These are phyloP conservation scores for Mycena pura DNA, from an alignment of 768 basidiomycete genomes.

Conservation along the genomic window DNA sequence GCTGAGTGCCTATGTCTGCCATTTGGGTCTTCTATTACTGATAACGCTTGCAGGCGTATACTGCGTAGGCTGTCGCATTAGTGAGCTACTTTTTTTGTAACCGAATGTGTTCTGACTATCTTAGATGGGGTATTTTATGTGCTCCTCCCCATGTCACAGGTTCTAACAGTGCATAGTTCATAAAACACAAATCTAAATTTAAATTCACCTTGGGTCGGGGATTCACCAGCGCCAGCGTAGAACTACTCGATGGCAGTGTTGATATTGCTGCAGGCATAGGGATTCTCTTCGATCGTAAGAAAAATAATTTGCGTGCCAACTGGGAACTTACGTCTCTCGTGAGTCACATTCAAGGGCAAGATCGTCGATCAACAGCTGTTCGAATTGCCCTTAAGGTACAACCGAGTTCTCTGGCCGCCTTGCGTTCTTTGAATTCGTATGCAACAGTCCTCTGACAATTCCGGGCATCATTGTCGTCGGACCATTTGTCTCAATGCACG, in stretches of 20 bases:
- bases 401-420: too few relatives aligned
- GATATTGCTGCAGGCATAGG: not conserved
- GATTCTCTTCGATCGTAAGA: not conserved
- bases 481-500: not conserved
- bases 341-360: too few relatives aligned
- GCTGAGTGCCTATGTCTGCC: too few relatives aligned
- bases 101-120: too few relatives aligned
- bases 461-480: not conserved
- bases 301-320: not conserved
- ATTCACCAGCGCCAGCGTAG: not conserved
- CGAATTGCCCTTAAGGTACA: not conserved
- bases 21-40: too few relatives aligned
- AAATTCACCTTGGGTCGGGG: not conserved
- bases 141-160: too few relatives aligned
- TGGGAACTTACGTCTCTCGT: not conserved
- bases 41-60: not conserved
- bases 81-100: not conserved
- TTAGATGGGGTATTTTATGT: too few relatives aligned
- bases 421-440: too few relatives aligned
- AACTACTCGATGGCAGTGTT: not conserved
- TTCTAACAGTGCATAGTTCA: not conserved
- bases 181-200: not conserved
- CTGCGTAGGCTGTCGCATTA: too few relatives aligned
- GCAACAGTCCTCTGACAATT: not conserved
- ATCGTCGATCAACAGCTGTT: too few relatives aligned